A percentile compares a stretch with the other conserved stretches of the same genome.
Evolutionary conservation across 78 protist species (phyloP).

Genomic region (Bigelowiella natans): DNA sequence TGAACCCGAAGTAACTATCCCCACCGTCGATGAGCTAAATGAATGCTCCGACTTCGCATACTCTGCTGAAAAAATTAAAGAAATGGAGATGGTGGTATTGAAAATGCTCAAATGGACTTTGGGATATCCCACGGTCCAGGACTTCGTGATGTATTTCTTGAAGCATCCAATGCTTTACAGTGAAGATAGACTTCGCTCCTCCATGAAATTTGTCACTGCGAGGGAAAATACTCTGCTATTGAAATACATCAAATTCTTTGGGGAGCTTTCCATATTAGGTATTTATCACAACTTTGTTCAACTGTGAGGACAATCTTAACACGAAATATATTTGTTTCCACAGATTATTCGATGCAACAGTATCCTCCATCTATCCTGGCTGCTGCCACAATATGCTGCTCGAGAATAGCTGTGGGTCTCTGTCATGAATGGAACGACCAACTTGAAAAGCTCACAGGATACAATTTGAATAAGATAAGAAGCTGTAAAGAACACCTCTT

Average conservation of each 20-base stretch:
- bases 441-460: background rate
- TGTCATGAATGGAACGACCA: background rate
- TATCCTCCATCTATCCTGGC: background rate
- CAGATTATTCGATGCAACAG: background rate
- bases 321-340: background rate
- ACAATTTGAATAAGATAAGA: background rate
- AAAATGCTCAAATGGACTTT: background rate
- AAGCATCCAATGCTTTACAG: background rate
- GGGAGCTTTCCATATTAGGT: background rate
- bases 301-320: background rate
- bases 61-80: background rate
- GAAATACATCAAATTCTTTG: background rate
- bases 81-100: background rate
- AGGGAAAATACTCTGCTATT: background rate
- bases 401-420: background rate
- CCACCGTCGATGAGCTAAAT: background rate
- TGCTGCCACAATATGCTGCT: background rate
- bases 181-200: background rate
- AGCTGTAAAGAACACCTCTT: background rate
- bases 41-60: background rate
- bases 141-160: background rate
- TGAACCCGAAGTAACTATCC: background rate
- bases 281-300: background rate
- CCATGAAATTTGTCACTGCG: background rate
- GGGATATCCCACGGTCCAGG: background rate